phyloP scores from a whole-genome alignment of 2,329 filamentous ascomycete genomes.

The Pseudogymnoascus sp. region DNA sequence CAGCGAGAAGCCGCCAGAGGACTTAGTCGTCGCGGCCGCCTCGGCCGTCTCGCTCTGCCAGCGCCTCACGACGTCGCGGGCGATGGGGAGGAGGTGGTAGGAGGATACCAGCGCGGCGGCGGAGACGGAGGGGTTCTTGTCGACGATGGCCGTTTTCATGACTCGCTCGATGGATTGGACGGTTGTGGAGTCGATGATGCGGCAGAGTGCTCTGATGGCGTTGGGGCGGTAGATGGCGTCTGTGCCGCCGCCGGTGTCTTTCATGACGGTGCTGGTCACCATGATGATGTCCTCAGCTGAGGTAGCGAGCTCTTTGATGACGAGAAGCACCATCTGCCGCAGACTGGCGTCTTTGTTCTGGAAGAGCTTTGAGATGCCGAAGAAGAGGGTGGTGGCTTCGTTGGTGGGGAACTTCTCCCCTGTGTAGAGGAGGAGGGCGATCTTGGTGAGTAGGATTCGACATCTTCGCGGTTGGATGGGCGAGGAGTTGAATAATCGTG shows the following conservation, averaged over 20 bases:
- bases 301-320: slow-evolving; percentile 93
- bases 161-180: slow-evolving; percentile 97
- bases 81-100: slow-evolving; percentile 94
- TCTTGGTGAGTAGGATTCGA: slow-evolving; percentile 94
- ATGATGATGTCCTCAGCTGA: slow-evolving; percentile 99
- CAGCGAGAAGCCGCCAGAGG: slow-evolving; percentile 79
- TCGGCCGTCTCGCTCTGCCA: slow-evolving; percentile 99
- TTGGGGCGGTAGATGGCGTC: slow-evolving; percentile 92
- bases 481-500: slow-evolving; percentile 94
- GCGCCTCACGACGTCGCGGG: slow-evolving; percentile 86
- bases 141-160: slow-evolving; percentile 98
- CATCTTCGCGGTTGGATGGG: slow-evolving; percentile 96
- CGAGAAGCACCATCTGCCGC: slow-evolving; percentile 96
- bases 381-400: slow-evolving; percentile 97
- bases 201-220: slow-evolving; percentile 88
- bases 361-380: slow-evolving; percentile 97
- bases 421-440: slow-evolving; percentile 90
- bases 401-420: slow-evolving; percentile 95
- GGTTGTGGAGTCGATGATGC: slow-evolving; percentile 92
- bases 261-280: slow-evolving; percentile 99
- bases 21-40: slow-evolving; percentile 83
- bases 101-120: slow-evolving; percentile 94
- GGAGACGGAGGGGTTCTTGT: slow-evolving; percentile 95
- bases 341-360: slow-evolving; percentile 98
- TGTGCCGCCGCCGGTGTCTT: slow-evolving; percentile 92